Percentiles rank a stretch among this genome's conserved stretches.
Evolutionary conservation across 345 rosid species (phyloP).

Genomic region (Eucalyptus regnans): DNA sequence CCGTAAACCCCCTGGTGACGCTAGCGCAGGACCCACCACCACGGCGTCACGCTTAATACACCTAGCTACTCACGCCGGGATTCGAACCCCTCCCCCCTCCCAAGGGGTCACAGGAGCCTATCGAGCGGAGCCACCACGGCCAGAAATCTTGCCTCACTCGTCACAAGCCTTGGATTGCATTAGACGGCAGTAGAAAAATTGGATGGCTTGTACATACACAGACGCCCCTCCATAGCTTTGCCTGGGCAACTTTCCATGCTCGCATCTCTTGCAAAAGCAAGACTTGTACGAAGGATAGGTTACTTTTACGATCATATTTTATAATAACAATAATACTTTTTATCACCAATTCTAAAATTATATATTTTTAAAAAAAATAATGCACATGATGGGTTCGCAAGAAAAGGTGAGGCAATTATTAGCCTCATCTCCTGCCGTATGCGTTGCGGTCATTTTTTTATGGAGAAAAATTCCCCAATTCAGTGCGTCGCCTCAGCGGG

Average conservation of each 20-base stretch:
- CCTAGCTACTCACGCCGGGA: too few species aligned
- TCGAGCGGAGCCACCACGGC: too few species aligned
- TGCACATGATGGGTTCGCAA: background rate
- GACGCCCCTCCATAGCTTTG: background rate
- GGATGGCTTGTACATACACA: background rate
- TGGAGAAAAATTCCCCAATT: background rate
- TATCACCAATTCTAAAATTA: background rate
- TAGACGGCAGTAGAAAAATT: background rate
- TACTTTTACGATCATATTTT: background rate
- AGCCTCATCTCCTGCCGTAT: background rate
- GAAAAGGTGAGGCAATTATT: background rate
- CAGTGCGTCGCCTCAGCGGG: too few species aligned
- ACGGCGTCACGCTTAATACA: too few species aligned
- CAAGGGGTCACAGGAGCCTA: too few species aligned
- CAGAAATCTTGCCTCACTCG: background rate
- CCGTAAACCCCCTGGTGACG: too few species aligned
- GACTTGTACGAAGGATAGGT: background rate
- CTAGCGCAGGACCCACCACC: too few species aligned
- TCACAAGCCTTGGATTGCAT: background rate
- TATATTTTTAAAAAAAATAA: fast-evolving
- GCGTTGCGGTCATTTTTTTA: background rate
- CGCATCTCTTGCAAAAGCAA: background rate
- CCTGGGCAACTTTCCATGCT: background rate
- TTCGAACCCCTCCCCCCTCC: too few species aligned
- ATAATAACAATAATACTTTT: too few species aligned